A percentile compares a stretch with the other conserved stretches of the same genome.
Conservation (phyloP, 1,284 basidiomycete genomes). For the Apiotrichum siamense region DNA sequence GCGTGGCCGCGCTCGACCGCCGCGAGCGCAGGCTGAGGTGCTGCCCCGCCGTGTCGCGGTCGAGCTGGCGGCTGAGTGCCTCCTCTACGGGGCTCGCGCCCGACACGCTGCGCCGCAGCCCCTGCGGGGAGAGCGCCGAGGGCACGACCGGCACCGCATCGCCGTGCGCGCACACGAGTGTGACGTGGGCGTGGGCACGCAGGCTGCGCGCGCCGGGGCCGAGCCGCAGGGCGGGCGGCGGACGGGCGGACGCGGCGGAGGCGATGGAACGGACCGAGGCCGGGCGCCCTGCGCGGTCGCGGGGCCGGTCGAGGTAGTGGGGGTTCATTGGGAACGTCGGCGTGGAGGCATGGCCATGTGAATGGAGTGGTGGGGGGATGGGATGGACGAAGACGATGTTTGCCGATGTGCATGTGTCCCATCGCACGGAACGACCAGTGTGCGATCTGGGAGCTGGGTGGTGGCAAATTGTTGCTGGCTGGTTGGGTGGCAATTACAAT, state of each 20-base stretch:
- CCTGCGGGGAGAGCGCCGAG: background rate
- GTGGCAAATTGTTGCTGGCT: too few species aligned
- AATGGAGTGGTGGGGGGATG: background rate
- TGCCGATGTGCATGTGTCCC: background rate
- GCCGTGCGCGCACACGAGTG: constrained; percentile 34
- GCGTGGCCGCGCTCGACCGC: constrained; percentile 29
- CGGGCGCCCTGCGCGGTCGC: background rate
- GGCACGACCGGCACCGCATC: constrained; percentile 12
- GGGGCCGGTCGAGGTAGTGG: background rate
- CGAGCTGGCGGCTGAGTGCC: constrained; percentile 35
- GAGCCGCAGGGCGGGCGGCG: constrained; percentile 13
- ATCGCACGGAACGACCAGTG: too few species aligned
- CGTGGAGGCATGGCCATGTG: background rate
- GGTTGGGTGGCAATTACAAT: too few species aligned
- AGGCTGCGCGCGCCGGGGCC: constrained; percentile 14
- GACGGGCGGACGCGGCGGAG: background rate
- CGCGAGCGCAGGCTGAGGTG: constrained; percentile 39
- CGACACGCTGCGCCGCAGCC: constrained; percentile 5
- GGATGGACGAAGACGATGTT: background rate
- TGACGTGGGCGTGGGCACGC: constrained; percentile 26
- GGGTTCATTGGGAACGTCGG: background rate
- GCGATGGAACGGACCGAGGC: background rate
- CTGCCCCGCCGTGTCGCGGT: constrained; percentile 36
- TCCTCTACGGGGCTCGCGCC: constrained; percentile 22
- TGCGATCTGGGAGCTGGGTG: too few species aligned